Evolutionary conservation across 441 rosid genomes (phyloP).

Genomic region (Brassica hybrid): DNA sequence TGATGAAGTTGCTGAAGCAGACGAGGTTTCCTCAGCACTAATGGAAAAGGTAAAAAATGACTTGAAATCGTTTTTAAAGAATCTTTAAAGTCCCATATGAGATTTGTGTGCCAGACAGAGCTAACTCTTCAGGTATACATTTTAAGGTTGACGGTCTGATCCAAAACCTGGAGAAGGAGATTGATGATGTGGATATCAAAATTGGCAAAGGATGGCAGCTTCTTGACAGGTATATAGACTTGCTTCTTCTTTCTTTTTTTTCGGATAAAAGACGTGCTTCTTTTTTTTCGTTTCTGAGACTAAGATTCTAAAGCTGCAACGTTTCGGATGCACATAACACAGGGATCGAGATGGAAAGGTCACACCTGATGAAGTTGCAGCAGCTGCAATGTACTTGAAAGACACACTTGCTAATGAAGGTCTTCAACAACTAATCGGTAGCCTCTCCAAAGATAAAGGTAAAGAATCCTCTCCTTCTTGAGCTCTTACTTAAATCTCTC

Average conservation of each 20-base stretch:
- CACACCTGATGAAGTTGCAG: slow-evolving; percentile 85
- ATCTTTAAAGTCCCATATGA: neutral
- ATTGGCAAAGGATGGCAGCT: slow-evolving; percentile 82
- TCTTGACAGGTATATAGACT: slow-evolving; percentile 69
- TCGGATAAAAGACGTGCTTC: no score
- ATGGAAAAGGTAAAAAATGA: slow-evolving; percentile 61
- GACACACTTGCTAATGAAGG: slow-evolving; percentile 80
- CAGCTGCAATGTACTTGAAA: slow-evolving; percentile 81
- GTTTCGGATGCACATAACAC: slow-evolving; percentile 36
- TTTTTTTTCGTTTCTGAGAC: neutral
- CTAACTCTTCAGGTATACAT: slow-evolving; percentile 29
- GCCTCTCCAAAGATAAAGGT: slow-evolving; percentile 85
- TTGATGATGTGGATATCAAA: slow-evolving; percentile 78
- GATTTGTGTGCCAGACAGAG: slow-evolving; percentile 4
- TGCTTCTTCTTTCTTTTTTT: neutral
- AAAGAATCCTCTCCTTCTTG: slow-evolving; percentile 28
- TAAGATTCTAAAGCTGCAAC: slow-evolving; percentile 2
- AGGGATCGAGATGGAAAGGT: slow-evolving; percentile 94
- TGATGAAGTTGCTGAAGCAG: slow-evolving; percentile 53
- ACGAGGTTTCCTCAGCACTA: slow-evolving; percentile 79
- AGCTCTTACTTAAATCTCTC: slow-evolving; percentile 6
- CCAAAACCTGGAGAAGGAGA: slow-evolving; percentile 90
- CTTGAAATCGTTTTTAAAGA: neutral
- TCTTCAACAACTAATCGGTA: slow-evolving; percentile 75
- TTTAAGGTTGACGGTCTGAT: slow-evolving; percentile 85